A percentile compares a stretch with the other conserved stretches of the same genome.
Evolutionary conservation across 768 basidiomycete species (phyloP).

Genomic region (Asterophora lycoperdoides): DNA sequence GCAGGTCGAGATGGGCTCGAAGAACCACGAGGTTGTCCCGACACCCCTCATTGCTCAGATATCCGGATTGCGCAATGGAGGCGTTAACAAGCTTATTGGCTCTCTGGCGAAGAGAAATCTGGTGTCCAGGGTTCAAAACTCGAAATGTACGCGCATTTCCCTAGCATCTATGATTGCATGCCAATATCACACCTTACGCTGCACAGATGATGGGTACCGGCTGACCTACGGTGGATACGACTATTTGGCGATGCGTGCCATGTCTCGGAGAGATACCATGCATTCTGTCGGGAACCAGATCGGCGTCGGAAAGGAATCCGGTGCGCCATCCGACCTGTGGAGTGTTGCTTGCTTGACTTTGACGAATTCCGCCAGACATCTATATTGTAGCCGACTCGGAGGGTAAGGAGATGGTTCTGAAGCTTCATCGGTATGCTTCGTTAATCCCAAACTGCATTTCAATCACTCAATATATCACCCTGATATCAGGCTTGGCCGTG

Average conservation of each 20-base stretch:
- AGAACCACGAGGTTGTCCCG: conserved; percentile 97
- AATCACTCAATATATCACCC: background rate
- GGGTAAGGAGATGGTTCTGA: conserved; percentile 84
- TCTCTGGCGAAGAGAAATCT: conserved; percentile 89
- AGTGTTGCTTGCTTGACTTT: background rate
- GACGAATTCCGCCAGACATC: conserved; percentile 52
- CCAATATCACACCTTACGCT: background rate
- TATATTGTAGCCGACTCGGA: conserved; percentile 85
- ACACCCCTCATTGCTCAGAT: conserved; percentile 86
- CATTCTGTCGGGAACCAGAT: conserved; percentile 95
- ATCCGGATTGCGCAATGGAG: conserved; percentile 87
- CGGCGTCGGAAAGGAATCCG: conserved; percentile 97
- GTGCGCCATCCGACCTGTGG: conserved; percentile 36
- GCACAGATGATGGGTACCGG: conserved; percentile 90
- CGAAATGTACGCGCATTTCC: conserved; percentile 64
- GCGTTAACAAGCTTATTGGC: conserved; percentile 90
- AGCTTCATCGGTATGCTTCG: conserved; percentile 76
- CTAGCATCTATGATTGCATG: background rate
- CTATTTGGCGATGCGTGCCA: conserved; percentile 87
- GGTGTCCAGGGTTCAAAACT: conserved; percentile 84
- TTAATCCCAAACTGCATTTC: background rate
- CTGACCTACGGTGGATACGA: conserved; percentile 99
- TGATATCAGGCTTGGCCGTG: conserved; percentile 76
- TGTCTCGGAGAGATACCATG: conserved; percentile 87
- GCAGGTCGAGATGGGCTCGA: conserved; percentile 96